phyloP scores from a whole-genome alignment of 208 protist species.

The Leptomonas pyrrhocoris region DNA sequence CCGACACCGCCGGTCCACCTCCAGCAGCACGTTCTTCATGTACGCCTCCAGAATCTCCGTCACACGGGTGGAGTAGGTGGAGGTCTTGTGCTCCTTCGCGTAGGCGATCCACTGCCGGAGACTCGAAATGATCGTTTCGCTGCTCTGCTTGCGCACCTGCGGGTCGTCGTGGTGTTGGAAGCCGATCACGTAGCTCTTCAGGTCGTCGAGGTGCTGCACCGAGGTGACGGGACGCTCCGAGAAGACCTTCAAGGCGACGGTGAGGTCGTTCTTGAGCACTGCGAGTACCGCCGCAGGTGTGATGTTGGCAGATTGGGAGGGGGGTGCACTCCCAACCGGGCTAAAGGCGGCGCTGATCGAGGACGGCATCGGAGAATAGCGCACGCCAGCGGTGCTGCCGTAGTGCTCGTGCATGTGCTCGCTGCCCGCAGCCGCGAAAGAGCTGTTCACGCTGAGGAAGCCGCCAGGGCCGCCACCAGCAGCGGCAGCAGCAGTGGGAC shows the following conservation, averaged over 20 bases:
- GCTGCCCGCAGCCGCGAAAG: conserved; percentile 21
- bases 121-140: conserved; percentile 66
- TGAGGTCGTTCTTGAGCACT: conserved; percentile 52
- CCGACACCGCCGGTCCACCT: conserved; percentile 79
- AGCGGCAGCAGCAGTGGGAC: background rate
- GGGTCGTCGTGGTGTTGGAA: conserved; percentile 78
- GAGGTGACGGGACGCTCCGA: conserved; percentile 69
- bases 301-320: background rate
- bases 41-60: conserved; percentile 86
- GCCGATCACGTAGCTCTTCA: conserved; percentile 68
- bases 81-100: conserved; percentile 80
- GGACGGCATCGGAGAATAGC: conserved; percentile 24
- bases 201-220: conserved; percentile 78
- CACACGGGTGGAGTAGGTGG: conserved; percentile 84
- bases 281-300: background rate
- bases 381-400: conserved; percentile 17
- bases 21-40: conserved; percentile 79
- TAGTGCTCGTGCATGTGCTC: conserved; percentile 16
- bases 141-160: conserved; percentile 77
- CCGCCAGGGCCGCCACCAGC: conserved; percentile 1
- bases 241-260: conserved; percentile 79
- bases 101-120: conserved; percentile 75
- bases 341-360: conserved; percentile 27
- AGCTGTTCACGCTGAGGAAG: conserved; percentile 19
- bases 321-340: conserved; percentile 4